These are phyloP conservation scores for Sclerospora graminicola DNA, from an alignment of 352 stramenopile species.

Conservation along the genomic window DNA sequence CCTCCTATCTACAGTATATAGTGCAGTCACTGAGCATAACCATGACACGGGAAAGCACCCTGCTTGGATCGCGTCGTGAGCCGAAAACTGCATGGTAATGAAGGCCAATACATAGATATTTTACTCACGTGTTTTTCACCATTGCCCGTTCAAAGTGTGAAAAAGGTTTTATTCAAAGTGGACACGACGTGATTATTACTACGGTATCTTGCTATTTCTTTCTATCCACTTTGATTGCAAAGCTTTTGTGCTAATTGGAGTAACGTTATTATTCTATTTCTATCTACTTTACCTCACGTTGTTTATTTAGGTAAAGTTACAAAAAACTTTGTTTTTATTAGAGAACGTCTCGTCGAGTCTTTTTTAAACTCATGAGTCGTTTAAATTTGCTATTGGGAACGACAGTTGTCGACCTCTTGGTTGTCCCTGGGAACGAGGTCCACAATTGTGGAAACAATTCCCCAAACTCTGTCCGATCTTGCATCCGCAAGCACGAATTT, in stretches of 20 bases:
- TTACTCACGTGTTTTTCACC: neutral
- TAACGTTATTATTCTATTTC: no score
- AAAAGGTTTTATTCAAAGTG: no score
- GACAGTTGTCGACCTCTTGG: constrained; percentile 20
- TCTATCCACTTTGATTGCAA: no score
- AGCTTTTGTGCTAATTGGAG: no score
- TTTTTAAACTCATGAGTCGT: constrained; percentile 48
- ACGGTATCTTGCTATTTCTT: no score
- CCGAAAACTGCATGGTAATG: constrained; percentile 32
- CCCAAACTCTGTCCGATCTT: constrained; percentile 30
- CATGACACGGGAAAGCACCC: constrained; percentile 14
- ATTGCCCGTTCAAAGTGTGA: no score
- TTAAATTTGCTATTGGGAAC: constrained; percentile 48
- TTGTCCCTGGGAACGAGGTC: constrained; percentile 38
- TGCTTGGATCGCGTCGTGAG: neutral
- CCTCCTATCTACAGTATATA: constrained; percentile 34
- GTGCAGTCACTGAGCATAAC: constrained; percentile 29
- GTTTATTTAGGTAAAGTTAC: no score
- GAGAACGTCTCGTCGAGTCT: constrained; percentile 51
- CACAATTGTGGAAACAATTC: constrained; percentile 48
- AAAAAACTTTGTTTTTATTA: no score
- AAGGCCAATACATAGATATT: constrained; percentile 26
- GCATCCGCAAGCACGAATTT: constrained; percentile 34
- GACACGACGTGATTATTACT: no score
- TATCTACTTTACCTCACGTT: no score